These are phyloP conservation scores for Sporothrix brunneoviolacea DNA, from an alignment of 2,329 filamentous ascomycete species.

Conservation along the genomic window DNA sequence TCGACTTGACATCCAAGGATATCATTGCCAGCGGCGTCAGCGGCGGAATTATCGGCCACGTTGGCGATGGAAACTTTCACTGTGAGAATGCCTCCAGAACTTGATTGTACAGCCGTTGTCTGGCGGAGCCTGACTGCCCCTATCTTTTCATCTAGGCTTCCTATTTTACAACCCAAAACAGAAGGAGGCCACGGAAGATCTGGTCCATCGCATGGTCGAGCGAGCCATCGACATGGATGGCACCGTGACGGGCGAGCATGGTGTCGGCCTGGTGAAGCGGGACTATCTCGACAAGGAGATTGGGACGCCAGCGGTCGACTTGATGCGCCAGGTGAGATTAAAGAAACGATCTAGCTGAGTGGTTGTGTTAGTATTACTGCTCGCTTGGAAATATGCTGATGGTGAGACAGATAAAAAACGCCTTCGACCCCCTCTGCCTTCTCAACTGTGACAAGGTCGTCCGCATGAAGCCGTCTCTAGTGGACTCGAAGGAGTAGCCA, in stretches of 20 bases:
- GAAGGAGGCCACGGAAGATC: slow-evolving; percentile 45
- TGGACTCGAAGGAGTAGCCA: slow-evolving; percentile 22
- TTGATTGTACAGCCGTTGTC: no score
- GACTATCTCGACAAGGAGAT: slow-evolving; percentile 75
- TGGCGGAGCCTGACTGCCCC: no score
- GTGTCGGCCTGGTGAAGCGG: slow-evolving; percentile 64
- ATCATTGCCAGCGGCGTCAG: slow-evolving; percentile 32
- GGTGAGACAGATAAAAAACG: slow-evolving; percentile 59
- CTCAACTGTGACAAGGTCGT: slow-evolving; percentile 64
- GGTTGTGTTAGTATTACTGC: no score
- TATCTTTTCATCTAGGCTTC: background rate
- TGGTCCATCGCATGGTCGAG: slow-evolving; percentile 64
- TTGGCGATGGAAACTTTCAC: slow-evolving; percentile 71
- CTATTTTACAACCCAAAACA: slow-evolving; percentile 48
- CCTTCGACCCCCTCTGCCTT: slow-evolving; percentile 66
- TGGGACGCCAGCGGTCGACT: slow-evolving; percentile 64
- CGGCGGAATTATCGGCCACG: slow-evolving; percentile 63
- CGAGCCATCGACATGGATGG: slow-evolving; percentile 64
- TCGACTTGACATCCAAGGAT: slow-evolving; percentile 33
- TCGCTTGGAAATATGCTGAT: no score
- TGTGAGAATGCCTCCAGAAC: slow-evolving; percentile 19
- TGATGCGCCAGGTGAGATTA: slow-evolving; percentile 65
- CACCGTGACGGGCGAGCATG: slow-evolving; percentile 67
- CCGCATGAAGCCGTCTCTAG: slow-evolving; percentile 47
- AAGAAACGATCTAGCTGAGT: no score